Conservation (phyloP, 106 monocot genomes). For the Vanilla planifolia region DNA sequence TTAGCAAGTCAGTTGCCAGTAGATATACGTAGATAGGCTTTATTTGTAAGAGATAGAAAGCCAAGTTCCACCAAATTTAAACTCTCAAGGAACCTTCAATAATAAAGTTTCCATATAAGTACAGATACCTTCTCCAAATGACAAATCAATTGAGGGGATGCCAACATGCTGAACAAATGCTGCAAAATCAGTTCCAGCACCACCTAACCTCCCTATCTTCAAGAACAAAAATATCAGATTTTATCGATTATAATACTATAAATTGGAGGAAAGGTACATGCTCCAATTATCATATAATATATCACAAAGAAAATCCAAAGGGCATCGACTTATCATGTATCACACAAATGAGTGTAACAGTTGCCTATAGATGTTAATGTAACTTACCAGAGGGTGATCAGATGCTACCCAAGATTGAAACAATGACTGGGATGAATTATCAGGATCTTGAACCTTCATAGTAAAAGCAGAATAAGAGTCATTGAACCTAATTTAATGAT, state of each 20-base stretch:
- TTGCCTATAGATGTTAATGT: background rate
- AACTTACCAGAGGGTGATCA: conserved; percentile 40
- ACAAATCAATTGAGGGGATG: conserved; percentile 63
- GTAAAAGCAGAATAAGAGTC: background rate
- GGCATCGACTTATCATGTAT: background rate
- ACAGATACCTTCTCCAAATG: conserved; percentile 56
- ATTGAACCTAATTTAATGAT: background rate
- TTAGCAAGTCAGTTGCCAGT: too few species aligned
- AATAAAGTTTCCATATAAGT: too few species aligned
- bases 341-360: background rate
- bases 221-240: background rate
- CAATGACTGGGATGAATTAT: conserved; percentile 57
- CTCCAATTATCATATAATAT: background rate
- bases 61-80: too few species aligned
- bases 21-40: too few species aligned
- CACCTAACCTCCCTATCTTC: conserved; percentile 73
- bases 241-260: background rate
- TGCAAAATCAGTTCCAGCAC: conserved; percentile 59
- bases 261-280: background rate
- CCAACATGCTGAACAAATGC: conserved; percentile 78
- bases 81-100: too few species aligned
- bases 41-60: too few species aligned
- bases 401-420: conserved; percentile 62
- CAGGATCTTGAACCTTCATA: conserved; percentile 73
- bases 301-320: background rate